Conservation (phyloP, 371 early-diverging fungal genomes). For the Globomyces sp. region DNA sequence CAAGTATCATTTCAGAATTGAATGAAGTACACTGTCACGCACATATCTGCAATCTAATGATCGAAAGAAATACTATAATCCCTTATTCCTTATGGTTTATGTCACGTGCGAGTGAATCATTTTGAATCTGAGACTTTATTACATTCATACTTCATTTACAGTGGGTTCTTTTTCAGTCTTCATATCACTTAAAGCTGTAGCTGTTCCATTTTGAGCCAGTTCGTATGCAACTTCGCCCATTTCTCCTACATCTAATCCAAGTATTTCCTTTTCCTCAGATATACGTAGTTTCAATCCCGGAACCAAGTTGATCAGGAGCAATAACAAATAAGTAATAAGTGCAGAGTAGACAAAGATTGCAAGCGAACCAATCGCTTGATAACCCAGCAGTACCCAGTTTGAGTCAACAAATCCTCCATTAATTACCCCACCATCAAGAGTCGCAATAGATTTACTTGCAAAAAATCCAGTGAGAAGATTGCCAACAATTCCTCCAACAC, state of each 20-base stretch:
- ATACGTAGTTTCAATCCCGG: conserved; percentile 73
- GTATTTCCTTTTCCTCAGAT: conserved; percentile 65
- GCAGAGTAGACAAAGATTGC: conserved; percentile 78
- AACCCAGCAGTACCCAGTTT: conserved; percentile 70
- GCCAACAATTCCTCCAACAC: conserved; percentile 85
- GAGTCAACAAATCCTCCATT: conserved; percentile 65
- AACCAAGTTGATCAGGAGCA: conserved; percentile 72
- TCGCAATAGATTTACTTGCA: conserved; percentile 66
- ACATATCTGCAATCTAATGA: too few species aligned
- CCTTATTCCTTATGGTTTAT: too few species aligned
- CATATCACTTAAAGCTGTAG: background rate
- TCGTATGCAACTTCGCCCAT: conserved; percentile 75
- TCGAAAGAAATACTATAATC: too few species aligned
- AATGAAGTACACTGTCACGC: too few species aligned
- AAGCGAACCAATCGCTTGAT: conserved; percentile 70
- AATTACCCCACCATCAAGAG: conserved; percentile 67
- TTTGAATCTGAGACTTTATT: too few species aligned
- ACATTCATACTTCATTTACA: too few species aligned
- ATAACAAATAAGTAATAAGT: conserved; percentile 66
- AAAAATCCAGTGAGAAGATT: conserved; percentile 83
- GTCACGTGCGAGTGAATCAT: too few species aligned
- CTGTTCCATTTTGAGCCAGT: background rate
- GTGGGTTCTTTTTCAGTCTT: background rate
- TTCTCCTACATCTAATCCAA: conserved; percentile 75
- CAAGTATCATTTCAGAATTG: too few species aligned